These are phyloP conservation scores for Nakazawaea laoshanensis DNA, from an alignment of 805 yeast genomes.

Conservation along the genomic window DNA sequence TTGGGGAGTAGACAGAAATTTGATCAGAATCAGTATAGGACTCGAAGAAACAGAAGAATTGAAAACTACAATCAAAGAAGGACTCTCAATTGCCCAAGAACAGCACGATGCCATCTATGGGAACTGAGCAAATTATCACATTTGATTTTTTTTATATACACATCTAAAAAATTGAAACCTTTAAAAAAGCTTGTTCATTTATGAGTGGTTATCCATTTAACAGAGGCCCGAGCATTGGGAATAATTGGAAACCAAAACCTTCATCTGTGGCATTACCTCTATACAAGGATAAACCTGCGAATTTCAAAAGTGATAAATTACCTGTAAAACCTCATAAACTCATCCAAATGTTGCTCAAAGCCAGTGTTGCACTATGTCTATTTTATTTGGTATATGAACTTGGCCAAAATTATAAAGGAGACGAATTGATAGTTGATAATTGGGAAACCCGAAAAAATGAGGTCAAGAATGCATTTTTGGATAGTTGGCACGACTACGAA, in stretches of 20 bases:
- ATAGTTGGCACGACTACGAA: conserved; percentile 72
- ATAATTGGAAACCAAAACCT: conserved; percentile 13
- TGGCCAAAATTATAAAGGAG: conserved; percentile 8
- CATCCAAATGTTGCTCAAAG: conserved; percentile 32
- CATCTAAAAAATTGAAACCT: not conserved
- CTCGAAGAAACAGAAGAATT: conserved; percentile 64
- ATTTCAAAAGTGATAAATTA: too few relatives aligned
- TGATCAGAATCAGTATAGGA: conserved; percentile 81
- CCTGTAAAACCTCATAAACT: conserved; percentile 1
- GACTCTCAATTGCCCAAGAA: conserved; percentile 37
- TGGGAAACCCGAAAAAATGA: conserved; percentile 46
- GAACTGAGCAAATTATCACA: not conserved
- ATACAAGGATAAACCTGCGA: conserved; percentile 44
- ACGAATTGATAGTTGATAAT: conserved; percentile 5
- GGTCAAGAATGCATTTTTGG: conserved; percentile 61
- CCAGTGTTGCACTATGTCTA: conserved; percentile 31
- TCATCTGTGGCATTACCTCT: conserved; percentile 29
- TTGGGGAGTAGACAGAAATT: conserved; percentile 75
- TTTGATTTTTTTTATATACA: not conserved
- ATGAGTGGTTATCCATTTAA: conserved; percentile 10
- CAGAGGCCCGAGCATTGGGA: conserved; percentile 9
- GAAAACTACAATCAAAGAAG: conserved; percentile 36
- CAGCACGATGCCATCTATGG: conserved; percentile 19
- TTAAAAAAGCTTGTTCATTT: not conserved
- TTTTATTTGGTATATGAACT: conserved; percentile 23